Conservation (phyloP, 805 yeast species). For the Lipomyces mesembrius region DNA sequence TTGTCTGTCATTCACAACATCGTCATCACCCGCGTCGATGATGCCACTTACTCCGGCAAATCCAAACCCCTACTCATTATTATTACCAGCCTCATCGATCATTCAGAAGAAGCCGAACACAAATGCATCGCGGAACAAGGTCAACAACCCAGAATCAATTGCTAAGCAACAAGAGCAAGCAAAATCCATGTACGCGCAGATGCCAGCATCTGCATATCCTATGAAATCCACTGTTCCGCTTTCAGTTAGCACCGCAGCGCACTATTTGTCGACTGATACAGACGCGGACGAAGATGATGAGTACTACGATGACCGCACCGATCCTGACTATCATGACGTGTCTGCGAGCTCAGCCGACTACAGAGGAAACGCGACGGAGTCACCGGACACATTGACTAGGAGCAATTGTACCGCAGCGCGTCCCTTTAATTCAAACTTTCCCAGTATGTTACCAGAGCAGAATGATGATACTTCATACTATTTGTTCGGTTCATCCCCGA, state of each 20-base stretch:
- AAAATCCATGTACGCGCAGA: neutral
- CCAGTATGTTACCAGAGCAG: neutral
- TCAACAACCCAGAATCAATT: neutral
- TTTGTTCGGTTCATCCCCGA: neutral
- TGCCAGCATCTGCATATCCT: neutral
- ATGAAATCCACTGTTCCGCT: slow-evolving; percentile 9
- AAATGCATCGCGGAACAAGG: slow-evolving; percentile 12
- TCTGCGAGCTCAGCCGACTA: slow-evolving; percentile 4
- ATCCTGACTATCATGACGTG: neutral
- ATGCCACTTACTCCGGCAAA: slow-evolving; percentile 34
- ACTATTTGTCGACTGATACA: slow-evolving; percentile 12
- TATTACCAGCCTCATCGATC: slow-evolving; percentile 1
- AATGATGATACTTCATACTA: neutral
- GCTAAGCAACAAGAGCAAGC: neutral
- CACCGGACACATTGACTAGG: slow-evolving; percentile 41
- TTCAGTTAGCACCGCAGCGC: slow-evolving; percentile 8
- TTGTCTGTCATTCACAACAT: slow-evolving; percentile 31
- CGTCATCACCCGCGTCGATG: slow-evolving; percentile 31
- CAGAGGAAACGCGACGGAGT: slow-evolving; percentile 9
- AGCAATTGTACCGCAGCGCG: slow-evolving; percentile 41
- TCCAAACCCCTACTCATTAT: neutral
- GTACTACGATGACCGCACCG: slow-evolving; percentile 8
- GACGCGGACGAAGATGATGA: slow-evolving; percentile 24
- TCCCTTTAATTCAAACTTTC: slow-evolving; percentile 36
- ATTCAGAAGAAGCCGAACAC: slow-evolving; percentile 1